These are phyloP conservation scores for Corinectria fuckeliana DNA, from an alignment of 2,329 filamentous ascomycete species.

Conservation along the genomic window DNA sequence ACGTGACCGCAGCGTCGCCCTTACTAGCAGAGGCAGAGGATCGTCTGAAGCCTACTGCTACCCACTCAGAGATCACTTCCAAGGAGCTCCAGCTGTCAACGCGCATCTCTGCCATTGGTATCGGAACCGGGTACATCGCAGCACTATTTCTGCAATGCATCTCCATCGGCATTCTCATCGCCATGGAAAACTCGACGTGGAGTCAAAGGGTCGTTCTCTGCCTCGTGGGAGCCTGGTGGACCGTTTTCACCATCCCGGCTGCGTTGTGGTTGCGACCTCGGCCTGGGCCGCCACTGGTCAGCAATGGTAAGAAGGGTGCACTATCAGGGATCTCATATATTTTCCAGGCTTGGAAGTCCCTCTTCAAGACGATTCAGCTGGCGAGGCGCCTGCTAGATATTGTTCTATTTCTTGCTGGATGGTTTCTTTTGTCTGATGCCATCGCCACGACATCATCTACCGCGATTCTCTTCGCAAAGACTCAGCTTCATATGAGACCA, in stretches of 20 bases:
- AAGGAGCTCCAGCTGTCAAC: constrained; percentile 82
- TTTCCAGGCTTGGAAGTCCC: constrained; percentile 81
- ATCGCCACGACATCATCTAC: constrained; percentile 95
- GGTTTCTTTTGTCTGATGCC: constrained; percentile 94
- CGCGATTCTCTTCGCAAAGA: constrained; percentile 95
- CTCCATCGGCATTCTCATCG: constrained; percentile 77
- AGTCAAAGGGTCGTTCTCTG: constrained; percentile 87
- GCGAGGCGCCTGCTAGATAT: constrained; percentile 77
- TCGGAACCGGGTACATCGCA: constrained; percentile 91
- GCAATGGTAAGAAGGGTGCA: constrained; percentile 46
- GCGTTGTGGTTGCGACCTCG: constrained; percentile 87
- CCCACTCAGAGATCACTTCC: constrained; percentile 60
- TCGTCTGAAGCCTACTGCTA: constrained; percentile 47
- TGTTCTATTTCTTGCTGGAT: constrained; percentile 80
- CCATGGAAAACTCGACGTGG: constrained; percentile 78
- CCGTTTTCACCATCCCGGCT: constrained; percentile 85
- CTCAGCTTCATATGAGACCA: constrained; percentile 85
- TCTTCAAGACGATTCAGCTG: constrained; percentile 79
- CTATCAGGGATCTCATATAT: constrained; percentile 72
- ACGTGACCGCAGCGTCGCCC: constrained; percentile 54
- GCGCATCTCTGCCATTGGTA: constrained; percentile 88
- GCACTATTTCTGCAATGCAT: constrained; percentile 84
- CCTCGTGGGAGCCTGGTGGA: constrained; percentile 91
- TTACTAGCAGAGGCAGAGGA: constrained; percentile 50
- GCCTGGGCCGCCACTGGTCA: constrained; percentile 80